Percentiles rank a stretch among this genome's conserved stretches.
Evolutionary conservation across 2,329 filamentous ascomycete species (phyloP).

Genomic region (Trichoderma breve): DNA sequence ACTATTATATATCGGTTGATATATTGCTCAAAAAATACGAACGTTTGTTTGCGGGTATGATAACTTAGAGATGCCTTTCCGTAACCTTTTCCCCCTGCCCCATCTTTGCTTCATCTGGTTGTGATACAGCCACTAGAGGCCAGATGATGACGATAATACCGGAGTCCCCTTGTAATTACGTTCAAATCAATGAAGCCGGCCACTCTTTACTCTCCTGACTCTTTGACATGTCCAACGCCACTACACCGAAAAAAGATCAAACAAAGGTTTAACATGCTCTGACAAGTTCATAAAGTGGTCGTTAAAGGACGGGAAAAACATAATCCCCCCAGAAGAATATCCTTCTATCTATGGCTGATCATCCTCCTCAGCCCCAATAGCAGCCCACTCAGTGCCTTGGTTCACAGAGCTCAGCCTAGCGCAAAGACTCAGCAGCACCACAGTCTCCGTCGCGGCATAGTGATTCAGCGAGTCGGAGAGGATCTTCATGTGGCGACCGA

Average conservation of each 20-base stretch:
- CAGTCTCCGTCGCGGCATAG: conserved; percentile 94
- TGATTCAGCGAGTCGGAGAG: conserved; percentile 93
- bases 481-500: conserved; percentile 88
- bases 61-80: neutral
- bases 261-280: neutral
- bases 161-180: neutral
- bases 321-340: too few relatives aligned
- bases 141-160: neutral
- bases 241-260: conserved; percentile 7
- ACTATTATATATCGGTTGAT: neutral
- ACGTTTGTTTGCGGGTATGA: neutral
- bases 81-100: neutral
- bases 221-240: conserved; percentile 18
- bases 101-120: neutral
- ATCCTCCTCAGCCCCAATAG: conserved; percentile 59
- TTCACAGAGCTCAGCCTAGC: conserved; percentile 78
- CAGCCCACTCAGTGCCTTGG: conserved; percentile 67
- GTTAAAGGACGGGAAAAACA: neutral
- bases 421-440: conserved; percentile 85
- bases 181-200: neutral
- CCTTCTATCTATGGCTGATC: conserved; percentile 19
- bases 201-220: neutral
- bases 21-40: conserved; percentile 1
- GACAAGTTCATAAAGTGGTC: neutral
- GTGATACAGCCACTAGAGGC: too few relatives aligned